Evolutionary conservation across 2,329 filamentous ascomycete species (phyloP).

Genomic region (Paraconiothyrium brasiliense): DNA sequence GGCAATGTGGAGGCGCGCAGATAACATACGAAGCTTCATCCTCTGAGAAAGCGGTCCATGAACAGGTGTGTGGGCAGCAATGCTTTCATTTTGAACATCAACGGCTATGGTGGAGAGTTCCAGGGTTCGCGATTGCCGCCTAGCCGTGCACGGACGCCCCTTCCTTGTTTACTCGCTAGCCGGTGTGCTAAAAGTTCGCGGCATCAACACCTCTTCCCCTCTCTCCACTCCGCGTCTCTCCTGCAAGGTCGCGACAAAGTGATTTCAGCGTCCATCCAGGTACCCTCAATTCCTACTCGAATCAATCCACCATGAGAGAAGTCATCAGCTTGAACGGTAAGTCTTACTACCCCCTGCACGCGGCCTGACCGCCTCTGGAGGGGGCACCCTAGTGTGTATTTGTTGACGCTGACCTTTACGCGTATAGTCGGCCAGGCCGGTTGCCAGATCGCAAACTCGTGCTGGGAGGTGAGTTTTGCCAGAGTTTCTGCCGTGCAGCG

Average conservation of each 20-base stretch:
- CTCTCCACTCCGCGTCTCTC: constrained; percentile 23
- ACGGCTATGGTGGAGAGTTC: constrained; percentile 4
- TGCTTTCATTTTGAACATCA: neutral
- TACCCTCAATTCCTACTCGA: constrained; percentile 40
- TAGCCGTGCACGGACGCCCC: constrained; percentile 7
- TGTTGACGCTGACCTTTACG: constrained; percentile 63
- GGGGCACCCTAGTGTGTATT: constrained; percentile 30
- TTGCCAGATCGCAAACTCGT: constrained; percentile 99
- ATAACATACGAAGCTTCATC: constrained; percentile 6
- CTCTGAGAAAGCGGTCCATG: constrained; percentile 1
- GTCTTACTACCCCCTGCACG: constrained; percentile 53
- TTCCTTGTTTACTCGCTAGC: constrained; percentile 14
- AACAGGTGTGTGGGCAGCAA: neutral
- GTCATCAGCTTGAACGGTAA: constrained; percentile 99
- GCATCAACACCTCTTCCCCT: constrained; percentile 32
- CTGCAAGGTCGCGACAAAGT: constrained; percentile 36
- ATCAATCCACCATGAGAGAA: constrained; percentile 85
- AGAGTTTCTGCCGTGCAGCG: constrained; percentile 20
- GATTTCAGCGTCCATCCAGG: constrained; percentile 32
- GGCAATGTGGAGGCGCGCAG: neutral
- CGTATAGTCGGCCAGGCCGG: constrained; percentile 96
- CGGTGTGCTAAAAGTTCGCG: constrained; percentile 18
- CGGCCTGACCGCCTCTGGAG: constrained; percentile 54
- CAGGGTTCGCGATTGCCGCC: constrained; percentile 5
- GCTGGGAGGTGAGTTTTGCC: constrained; percentile 91